phyloP scores from a whole-genome alignment of 1,139 yeast species.

The Candida sp. region DNA sequence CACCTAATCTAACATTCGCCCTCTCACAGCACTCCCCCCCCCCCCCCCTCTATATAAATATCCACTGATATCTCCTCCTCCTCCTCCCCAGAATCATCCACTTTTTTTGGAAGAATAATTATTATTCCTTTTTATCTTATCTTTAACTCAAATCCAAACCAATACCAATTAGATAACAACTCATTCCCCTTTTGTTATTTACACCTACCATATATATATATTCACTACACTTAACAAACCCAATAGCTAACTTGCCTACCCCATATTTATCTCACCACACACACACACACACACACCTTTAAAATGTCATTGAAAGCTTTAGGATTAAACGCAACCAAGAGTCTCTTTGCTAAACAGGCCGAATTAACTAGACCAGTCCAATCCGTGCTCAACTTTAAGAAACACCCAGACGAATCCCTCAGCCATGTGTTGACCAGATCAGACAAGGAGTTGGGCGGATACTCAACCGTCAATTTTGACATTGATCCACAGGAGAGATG shows the following conservation, averaged over 20 bases:
- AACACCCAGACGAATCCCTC: conserved; percentile 43
- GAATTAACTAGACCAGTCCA: conserved; percentile 34
- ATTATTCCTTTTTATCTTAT: background rate
- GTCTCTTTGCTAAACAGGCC: conserved; percentile 38
- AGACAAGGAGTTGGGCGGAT: conserved; percentile 82
- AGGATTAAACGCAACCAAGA: conserved; percentile 42
- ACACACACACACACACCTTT: background rate
- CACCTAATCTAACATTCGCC: background rate
- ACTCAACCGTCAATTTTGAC: conserved; percentile 64
- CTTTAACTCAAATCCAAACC: background rate
- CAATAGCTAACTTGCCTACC: background rate
- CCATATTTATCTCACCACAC: background rate
- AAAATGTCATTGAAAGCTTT: conserved; percentile 51
- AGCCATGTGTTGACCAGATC: conserved; percentile 60
- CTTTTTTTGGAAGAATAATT: background rate
- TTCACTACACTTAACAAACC: background rate
- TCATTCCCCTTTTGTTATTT: background rate
- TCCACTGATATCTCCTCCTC: conserved; percentile 2
- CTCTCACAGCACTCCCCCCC: background rate
- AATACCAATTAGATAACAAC: background rate
- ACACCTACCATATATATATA: background rate
- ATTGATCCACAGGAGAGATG: conserved; percentile 37
- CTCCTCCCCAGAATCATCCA: background rate
- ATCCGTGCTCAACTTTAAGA: conserved; percentile 60
- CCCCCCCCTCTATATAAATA: conserved; percentile 1